Conservation (phyloP, 164 flowering plant genomes). For the Annona squamosa region DNA sequence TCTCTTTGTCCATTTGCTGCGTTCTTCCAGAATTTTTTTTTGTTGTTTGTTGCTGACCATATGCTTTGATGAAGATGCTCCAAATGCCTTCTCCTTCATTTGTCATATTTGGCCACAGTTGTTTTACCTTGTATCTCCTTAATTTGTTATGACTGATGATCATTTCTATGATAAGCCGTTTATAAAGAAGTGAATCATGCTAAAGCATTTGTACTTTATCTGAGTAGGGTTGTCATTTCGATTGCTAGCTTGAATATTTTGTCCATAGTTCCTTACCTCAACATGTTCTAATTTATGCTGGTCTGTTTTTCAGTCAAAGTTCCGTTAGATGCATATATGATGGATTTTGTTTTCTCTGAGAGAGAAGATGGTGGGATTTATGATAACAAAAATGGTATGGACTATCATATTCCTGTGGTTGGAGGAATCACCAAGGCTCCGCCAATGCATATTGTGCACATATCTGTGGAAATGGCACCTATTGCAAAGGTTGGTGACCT, state of each 20-base stretch:
- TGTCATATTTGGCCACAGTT: not conserved
- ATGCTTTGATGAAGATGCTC: not conserved
- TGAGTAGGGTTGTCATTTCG: not conserved
- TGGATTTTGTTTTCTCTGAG: conserved; percentile 99
- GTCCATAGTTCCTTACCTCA: not conserved
- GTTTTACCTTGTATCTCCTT: not conserved
- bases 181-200: not conserved
- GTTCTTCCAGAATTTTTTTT: too few species aligned
- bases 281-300: not conserved
- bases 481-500: conserved; percentile 71
- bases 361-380: conserved; percentile 85
- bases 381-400: conserved; percentile 82
- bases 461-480: conserved; percentile 98
- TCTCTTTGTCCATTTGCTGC: not conserved
- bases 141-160: not conserved
- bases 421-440: conserved; percentile 82
- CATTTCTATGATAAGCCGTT: not conserved
- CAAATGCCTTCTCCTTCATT: not conserved
- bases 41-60: not conserved
- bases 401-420: conserved; percentile 86
- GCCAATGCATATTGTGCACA: conserved; percentile 90
- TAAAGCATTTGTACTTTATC: not conserved
- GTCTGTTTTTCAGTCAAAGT: conserved; percentile 55
- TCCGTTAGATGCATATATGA: conserved; percentile 90
- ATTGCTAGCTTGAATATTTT: not conserved